Evolutionary conservation across 1,284 basidiomycete genomes (phyloP).

Genomic region (Apiotrichum veenhuisii): DNA sequence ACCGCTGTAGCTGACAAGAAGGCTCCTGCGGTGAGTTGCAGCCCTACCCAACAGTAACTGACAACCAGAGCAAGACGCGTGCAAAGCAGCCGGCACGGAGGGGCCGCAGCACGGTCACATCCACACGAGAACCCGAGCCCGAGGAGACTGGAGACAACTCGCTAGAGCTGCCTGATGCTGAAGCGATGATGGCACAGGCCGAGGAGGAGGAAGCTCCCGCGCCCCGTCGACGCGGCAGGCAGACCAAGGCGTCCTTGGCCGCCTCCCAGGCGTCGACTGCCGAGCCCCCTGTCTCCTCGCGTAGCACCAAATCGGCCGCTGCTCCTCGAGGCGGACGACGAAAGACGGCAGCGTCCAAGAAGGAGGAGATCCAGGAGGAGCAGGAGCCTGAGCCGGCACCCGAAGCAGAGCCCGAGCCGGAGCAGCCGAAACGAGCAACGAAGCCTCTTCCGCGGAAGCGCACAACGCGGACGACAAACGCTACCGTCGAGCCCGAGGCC

Average conservation of each 20-base stretch:
- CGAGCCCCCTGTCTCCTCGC: background rate
- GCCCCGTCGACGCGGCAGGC: conserved; percentile 2
- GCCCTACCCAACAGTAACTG: background rate
- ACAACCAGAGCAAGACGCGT: conserved; percentile 5
- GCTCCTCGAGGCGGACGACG: background rate
- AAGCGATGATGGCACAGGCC: background rate
- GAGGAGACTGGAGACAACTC: background rate
- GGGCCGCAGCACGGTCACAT: background rate
- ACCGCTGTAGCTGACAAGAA: conserved; percentile 20
- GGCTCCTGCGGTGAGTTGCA: background rate
- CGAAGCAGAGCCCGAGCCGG: too few species aligned
- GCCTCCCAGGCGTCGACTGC: conserved; percentile 5
- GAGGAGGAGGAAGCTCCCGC: conserved; percentile 1
- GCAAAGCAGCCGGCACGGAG: background rate
- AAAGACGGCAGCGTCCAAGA: background rate
- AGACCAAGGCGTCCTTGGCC: background rate
- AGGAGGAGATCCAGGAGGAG: conserved; percentile 3
- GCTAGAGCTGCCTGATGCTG: background rate
- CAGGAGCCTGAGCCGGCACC: conserved; percentile 4
- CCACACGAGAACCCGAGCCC: background rate
- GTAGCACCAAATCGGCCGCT: background rate
- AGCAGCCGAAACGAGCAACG: conserved; percentile 10
- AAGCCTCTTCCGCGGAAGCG: conserved; percentile 18
- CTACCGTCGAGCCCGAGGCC: background rate
- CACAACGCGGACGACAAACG: background rate